Conservation (phyloP, 305 asterid species). For the Caryopteris hybrid region DNA sequence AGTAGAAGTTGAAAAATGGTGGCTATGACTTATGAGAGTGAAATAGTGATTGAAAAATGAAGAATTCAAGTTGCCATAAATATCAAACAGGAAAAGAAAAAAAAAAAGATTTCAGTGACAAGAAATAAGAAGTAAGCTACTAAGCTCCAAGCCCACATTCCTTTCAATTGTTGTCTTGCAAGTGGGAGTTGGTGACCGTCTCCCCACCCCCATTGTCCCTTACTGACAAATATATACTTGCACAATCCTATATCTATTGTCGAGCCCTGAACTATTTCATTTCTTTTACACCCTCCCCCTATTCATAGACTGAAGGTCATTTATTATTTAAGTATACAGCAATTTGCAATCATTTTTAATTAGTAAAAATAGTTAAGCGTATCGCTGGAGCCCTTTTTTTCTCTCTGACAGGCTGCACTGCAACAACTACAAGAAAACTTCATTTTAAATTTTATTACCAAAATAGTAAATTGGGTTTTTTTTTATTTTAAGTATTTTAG, state of each 20-base stretch:
- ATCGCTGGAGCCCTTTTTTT: not conserved
- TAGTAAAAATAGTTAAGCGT: not conserved
- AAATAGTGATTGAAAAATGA: constrained; percentile 4
- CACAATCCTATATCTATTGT: not conserved
- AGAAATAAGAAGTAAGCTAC: constrained; percentile 26
- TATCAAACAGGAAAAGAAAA: not conserved
- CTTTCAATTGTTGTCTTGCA: constrained; percentile 36
- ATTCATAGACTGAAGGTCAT: not conserved
- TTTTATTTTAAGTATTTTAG: not conserved
- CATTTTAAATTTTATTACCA: not conserved
- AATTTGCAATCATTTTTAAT: not conserved
- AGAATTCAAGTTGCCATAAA: not conserved
- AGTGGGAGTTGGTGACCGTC: constrained; percentile 78
- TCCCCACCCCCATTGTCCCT: constrained; percentile 30
- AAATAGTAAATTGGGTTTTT: not conserved
- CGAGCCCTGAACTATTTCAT: not conserved
- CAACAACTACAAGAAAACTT: constrained; percentile 3
- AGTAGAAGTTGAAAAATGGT: not conserved
- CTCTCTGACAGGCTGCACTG: constrained; percentile 8
- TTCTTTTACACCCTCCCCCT: not conserved
- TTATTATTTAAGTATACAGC: not conserved
- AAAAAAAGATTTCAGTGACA: constrained; percentile 19
- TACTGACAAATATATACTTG: constrained; percentile 26
- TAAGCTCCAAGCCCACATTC: constrained; percentile 34
- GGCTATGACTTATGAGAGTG: too few relatives aligned